These are phyloP conservation scores for Torulaspora quercuum DNA, from an alignment of 805 yeast genomes.

Conservation along the genomic window DNA sequence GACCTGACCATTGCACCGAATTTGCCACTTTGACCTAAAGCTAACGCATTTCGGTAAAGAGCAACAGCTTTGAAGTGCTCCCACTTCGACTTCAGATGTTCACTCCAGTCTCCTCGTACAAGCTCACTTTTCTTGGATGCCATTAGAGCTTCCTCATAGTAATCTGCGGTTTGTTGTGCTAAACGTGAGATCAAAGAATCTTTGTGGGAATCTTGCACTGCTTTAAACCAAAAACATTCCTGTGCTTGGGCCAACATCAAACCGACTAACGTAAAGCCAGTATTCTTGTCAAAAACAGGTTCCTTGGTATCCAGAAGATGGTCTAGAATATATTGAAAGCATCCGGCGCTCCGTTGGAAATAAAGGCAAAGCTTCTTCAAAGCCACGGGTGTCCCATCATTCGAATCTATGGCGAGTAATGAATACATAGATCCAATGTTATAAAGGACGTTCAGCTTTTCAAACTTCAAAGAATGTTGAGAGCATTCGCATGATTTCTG, in stretches of 20 bases:
- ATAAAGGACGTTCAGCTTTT: slow-evolving; percentile 58
- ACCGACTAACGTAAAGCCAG: slow-evolving; percentile 48
- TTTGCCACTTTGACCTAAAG: slow-evolving; percentile 34
- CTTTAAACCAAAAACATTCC: slow-evolving; percentile 79
- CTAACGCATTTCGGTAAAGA: slow-evolving; percentile 55
- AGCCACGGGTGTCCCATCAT: slow-evolving; percentile 47
- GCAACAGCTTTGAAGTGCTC: slow-evolving; percentile 72
- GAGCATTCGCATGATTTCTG: slow-evolving; percentile 49
- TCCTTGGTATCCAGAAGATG: slow-evolving; percentile 17
- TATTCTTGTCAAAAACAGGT: slow-evolving; percentile 42
- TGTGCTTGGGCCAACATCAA: slow-evolving; percentile 82
- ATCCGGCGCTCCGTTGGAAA: slow-evolving; percentile 72
- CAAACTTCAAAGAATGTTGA: slow-evolving; percentile 52
- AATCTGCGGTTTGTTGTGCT: slow-evolving; percentile 58
- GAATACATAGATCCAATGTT: slow-evolving; percentile 68
- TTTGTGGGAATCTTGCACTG: slow-evolving; percentile 44
- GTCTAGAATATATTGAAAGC: slow-evolving; percentile 43
- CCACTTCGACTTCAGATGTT: slow-evolving; percentile 55
- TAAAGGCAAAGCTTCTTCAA: slow-evolving; percentile 58
- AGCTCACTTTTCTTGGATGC: slow-evolving; percentile 48
- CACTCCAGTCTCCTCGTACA: slow-evolving; percentile 60
- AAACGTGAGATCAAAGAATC: slow-evolving; percentile 62
- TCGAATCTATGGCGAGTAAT: slow-evolving; percentile 48
- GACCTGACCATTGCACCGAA: slow-evolving; percentile 71
- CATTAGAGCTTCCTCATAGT: slow-evolving; percentile 47